Evolutionary conservation across 2,329 filamentous ascomycete species (phyloP), one percentile per base, ranked within the genome.

Genomic region (Colletotrichum caudatum): DNA sequence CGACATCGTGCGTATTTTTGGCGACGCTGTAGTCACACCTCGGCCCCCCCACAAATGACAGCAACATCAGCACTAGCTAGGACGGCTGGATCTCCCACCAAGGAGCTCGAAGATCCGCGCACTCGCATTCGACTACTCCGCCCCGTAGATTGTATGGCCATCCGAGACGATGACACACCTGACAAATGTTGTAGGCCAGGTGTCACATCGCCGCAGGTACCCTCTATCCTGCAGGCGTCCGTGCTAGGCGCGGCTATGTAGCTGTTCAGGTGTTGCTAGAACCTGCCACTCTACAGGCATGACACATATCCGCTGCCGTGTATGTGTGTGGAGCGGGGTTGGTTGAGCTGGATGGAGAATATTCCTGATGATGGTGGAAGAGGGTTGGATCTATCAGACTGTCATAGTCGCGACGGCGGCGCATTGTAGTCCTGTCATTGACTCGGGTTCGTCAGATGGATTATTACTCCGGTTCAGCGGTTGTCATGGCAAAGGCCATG

Each of bases 121-220:
- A 69, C n/a, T 46, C 59, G 41, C 33, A 65, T 59, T 60, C 44
- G 37, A 53, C 54, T 18, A 18, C 9, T 16, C 18, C 26, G 14
- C 46, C 26, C 53, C 5, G 11, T 14, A 16, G 12, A 37, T 54
- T 37, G 4, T 29, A 26, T 50, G 5, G 11, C 16, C 46, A 61
- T 70, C 46, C 26, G 57, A 66, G 41, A 57, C 41, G 57, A 29
- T 37, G 62, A 35, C 39, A 33, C 48, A 33, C 63, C 58, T 71
- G 64, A 59, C 51, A 71, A 71, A 71, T 63, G 58, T 26, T 5
- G 2, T 68, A 46, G 53, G 29, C 50, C 46, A 68, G 54, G 23
- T 41, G 64, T 54, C 68, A 71, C 18, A 46, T 63, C 58, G 39
- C 14, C 46, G 33, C 64, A 58, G 26, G 7, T 23, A 48, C 46